Percentiles rank a stretch among this genome's conserved stretches.
These are phyloP conservation scores for Dactylorhiza incarnata DNA, from an alignment of 106 monocot genomes.

Conservation along the genomic window DNA sequence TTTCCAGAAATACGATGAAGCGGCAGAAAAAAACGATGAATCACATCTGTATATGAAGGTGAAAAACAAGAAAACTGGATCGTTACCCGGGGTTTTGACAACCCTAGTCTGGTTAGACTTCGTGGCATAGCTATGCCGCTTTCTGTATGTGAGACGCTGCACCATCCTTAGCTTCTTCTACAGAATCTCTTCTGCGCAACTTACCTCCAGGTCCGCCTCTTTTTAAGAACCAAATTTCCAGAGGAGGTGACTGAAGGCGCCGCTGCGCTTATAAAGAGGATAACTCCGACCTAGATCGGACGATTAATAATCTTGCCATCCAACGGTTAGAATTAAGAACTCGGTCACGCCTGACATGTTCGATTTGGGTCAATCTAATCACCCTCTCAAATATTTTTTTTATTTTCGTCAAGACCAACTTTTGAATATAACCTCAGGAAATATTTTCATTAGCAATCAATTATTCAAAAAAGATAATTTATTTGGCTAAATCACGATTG, in stretches of 20 bases:
- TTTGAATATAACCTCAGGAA: too few species aligned
- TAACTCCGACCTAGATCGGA: constrained; percentile 2
- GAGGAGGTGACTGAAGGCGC: neutral
- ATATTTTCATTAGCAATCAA: too few species aligned
- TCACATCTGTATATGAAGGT: neutral
- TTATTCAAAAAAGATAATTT: too few species aligned
- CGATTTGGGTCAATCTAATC: too few species aligned
- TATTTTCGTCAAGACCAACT: too few species aligned
- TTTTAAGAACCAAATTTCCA: neutral
- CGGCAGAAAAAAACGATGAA: neutral
- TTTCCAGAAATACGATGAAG: neutral
- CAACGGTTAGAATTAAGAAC: neutral
- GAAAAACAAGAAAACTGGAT: neutral
- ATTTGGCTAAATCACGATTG: too few species aligned
- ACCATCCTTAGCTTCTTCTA: constrained; percentile 27
- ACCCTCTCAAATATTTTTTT: too few species aligned
- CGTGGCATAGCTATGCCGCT: constrained; percentile 64
- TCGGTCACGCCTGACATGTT: too few species aligned
- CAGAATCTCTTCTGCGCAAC: neutral
- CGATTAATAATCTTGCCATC: neutral
- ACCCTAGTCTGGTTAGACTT: constrained; percentile 56
- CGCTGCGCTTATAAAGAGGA: neutral
- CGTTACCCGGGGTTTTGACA: constrained; percentile 64
- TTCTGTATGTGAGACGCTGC: constrained; percentile 52
- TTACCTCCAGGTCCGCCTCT: neutral